Conservation (phyloP, 768 basidiomycete genomes). For the Mycena belliarum region DNA sequence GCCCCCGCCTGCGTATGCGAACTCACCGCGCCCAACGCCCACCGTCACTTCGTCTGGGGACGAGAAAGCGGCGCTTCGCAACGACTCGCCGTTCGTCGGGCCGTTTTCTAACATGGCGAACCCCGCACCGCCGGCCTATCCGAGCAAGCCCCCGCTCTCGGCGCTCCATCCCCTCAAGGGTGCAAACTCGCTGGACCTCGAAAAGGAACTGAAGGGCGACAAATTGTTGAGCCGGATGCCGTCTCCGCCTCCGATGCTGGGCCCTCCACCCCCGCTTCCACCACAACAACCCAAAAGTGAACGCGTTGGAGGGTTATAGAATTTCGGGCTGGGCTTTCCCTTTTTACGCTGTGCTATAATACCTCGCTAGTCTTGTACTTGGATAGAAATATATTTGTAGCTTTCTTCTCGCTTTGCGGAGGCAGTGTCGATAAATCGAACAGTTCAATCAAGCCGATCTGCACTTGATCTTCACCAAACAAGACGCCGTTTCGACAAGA, state of each 20-base stretch:
- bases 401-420: background rate
- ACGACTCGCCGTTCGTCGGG: conserved; percentile 23
- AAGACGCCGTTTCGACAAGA: too few relatives aligned
- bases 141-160: conserved; percentile 8
- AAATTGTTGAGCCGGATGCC: conserved; percentile 3
- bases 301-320: conserved; percentile 15
- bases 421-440: too few relatives aligned
- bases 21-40: conserved; percentile 13
- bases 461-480: too few relatives aligned
- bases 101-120: conserved; percentile 19
- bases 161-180: conserved; percentile 2
- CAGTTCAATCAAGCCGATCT: too few relatives aligned
- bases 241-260: conserved; percentile 17
- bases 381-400: background rate
- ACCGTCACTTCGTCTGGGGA: conserved; percentile 8
- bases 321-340: background rate
- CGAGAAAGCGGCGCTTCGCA: conserved; percentile 15
- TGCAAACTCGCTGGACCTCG: background rate
- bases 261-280: conserved; percentile 17
- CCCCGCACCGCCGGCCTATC: conserved; percentile 16
- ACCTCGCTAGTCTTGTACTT: background rate
- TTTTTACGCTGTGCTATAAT: background rate
- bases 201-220: conserved; percentile 9
- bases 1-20: conserved; percentile 10
- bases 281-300: conserved; percentile 18